Base-by-base conservation (phyloP, 495 filamentous ascomycete genomes). In the Neurospora terricola region DNA sequence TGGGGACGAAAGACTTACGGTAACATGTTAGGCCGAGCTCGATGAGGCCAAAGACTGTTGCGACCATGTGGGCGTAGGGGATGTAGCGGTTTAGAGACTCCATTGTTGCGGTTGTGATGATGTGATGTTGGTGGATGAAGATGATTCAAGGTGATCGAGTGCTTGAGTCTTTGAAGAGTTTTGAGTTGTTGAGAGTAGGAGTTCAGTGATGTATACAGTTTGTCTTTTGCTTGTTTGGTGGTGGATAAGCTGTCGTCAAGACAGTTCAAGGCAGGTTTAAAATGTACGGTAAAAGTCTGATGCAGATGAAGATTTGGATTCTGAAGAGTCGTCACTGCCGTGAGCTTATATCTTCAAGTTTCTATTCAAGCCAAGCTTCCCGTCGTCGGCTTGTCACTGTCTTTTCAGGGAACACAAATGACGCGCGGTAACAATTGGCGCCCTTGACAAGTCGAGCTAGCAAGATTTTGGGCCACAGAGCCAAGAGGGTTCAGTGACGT, bases 1-100 rank as follows among this genome's bases (percentile, higher is more conserved):
- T n/a, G 18, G 45, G 36, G 16, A 42, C 9, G 71, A 42, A 45
- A n/a, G 54, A 86, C 85, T 7, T 82, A 94, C 93, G 82, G 76
- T 94, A 94, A 70, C 87, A 89, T 27, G 88, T 90, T 36, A 95
- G 74, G 39, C 90, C 91, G 34, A 97, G 85, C 73, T 92, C 86
- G 76, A 94, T 88, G 74, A 94, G 82, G 42, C 89, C 85, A 76
- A 95, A 89, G 70, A 93, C 74, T 8, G 83, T 84, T 73, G 93
- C 90, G 69, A 86, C 80, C 72, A 87, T 82, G 79, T 92, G 91
- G 72, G 92, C 83, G 21, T 89, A 86, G 70, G 90, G 86, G 38
- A 90, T 86, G 81, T 89, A 87, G 38, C 66, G 40, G 21, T 70
- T 66, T 73, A 77, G 54, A 36, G 54, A 66, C 7, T 66, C 54